A percentile compares a stretch with the other conserved stretches of the same genome.
Evolutionary conservation across 441 rosid species (phyloP).

Genomic region (Breynia disticha): DNA sequence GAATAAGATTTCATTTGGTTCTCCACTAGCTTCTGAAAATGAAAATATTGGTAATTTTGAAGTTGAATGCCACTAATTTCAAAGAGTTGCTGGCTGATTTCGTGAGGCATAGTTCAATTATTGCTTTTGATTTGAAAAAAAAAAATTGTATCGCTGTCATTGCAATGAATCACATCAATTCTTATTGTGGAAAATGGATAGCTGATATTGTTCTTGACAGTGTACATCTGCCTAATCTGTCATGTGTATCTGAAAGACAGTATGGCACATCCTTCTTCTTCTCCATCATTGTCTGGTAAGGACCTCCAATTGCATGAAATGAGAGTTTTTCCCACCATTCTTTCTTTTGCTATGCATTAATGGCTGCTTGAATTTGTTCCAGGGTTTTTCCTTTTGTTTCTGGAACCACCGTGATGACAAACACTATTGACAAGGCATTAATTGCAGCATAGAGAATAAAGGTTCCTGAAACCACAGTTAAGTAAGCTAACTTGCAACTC

Average conservation of each 20-base stretch:
- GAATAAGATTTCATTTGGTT: not conserved
- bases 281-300: not conserved
- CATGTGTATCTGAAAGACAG: not conserved
- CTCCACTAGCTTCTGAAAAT: not conserved
- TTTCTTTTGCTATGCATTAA: slow-evolving; percentile 34
- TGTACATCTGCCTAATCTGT: not conserved
- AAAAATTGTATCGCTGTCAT: not conserved
- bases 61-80: not conserved
- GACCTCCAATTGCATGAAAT: not conserved
- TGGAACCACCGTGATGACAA: slow-evolving; percentile 56
- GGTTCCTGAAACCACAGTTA: slow-evolving; percentile 45
- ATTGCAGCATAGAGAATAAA: slow-evolving; percentile 64
- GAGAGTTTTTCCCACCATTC: not conserved
- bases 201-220: not conserved
- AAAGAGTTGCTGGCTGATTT: not conserved
- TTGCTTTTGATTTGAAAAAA: too few relatives aligned
- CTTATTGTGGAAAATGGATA: not conserved
- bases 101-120: too few relatives aligned
- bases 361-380: slow-evolving; percentile 82
- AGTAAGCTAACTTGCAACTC: slow-evolving; percentile 1
- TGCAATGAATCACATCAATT: not conserved
- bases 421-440: slow-evolving; percentile 48
- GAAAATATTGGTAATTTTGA: not conserved
- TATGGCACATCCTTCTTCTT: not conserved
- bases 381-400: slow-evolving; percentile 90